These are phyloP conservation scores for Crucibulum laeve DNA, from an alignment of 768 basidiomycete species.

Conservation along the genomic window DNA sequence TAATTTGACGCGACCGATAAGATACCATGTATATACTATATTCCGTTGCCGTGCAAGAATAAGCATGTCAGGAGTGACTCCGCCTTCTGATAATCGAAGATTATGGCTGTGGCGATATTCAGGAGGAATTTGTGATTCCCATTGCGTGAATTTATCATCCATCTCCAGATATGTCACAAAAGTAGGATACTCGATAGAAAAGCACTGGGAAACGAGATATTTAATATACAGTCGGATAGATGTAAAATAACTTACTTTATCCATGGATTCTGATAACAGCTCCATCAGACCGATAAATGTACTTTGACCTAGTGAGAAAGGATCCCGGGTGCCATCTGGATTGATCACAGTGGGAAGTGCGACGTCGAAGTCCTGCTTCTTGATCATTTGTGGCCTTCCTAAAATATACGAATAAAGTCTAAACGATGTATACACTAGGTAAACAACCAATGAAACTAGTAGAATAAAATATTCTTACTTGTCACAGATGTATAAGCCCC, in stretches of 20 bases:
- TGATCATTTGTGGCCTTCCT: constrained; percentile 40
- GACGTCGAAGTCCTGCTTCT: constrained; percentile 31
- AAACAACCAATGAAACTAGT: constrained; percentile 5
- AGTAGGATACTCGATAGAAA: constrained; percentile 25
- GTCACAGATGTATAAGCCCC: constrained; percentile 37
- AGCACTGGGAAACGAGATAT: constrained; percentile 23
- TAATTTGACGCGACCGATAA: constrained; percentile 39
- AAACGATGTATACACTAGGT: constrained; percentile 4
- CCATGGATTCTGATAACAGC: constrained; percentile 34
- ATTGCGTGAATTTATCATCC: constrained; percentile 37
- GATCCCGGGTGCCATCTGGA: constrained; percentile 25
- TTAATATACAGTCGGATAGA: background rate
- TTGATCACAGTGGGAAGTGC: constrained; percentile 24
- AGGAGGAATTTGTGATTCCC: constrained; percentile 36
- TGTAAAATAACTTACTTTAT: constrained; percentile 26
- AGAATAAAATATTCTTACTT: constrained; percentile 23
- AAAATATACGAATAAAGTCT: constrained; percentile 41
- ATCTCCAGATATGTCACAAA: constrained; percentile 33
- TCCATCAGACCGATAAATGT: constrained; percentile 32
- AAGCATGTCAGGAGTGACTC: constrained; percentile 21
- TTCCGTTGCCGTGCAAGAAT: constrained; percentile 36
- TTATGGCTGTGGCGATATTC: constrained; percentile 32
- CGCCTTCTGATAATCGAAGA: constrained; percentile 19
- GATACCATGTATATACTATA: constrained; percentile 42
- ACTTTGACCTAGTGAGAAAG: constrained; percentile 30